Conservation (phyloP, 257 asterid genomes). For the Capsicum pubescens region DNA sequence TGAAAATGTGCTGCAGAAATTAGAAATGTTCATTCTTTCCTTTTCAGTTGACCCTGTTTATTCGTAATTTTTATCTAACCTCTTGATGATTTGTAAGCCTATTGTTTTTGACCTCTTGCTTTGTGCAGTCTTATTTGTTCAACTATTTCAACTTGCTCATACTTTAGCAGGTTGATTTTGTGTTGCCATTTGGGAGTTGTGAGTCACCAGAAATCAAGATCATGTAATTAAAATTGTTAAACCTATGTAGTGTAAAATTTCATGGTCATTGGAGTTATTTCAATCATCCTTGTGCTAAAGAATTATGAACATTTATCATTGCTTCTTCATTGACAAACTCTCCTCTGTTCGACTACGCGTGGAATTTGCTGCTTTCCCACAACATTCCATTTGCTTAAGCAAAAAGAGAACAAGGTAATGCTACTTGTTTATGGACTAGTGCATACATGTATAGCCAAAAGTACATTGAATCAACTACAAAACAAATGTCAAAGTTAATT, state of each 20-base stretch:
- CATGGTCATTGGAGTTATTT: constrained; percentile 22
- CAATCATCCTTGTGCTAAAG: constrained; percentile 10
- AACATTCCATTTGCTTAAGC: not conserved
- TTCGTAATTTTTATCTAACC: constrained; percentile 36
- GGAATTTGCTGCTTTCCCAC: not conserved
- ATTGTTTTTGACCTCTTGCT: constrained; percentile 27
- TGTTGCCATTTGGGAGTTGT: constrained; percentile 29
- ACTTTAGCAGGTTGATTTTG: constrained; percentile 33
- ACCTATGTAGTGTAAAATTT: constrained; percentile 22
- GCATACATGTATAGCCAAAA: not conserved
- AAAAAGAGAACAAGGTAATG: not conserved
- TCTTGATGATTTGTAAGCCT: constrained; percentile 37
- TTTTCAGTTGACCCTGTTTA: constrained; percentile 32
- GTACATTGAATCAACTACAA: constrained; percentile 7
- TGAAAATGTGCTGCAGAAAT: constrained; percentile 32
- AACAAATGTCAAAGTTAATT: not conserved
- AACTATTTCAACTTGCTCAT: constrained; percentile 34
- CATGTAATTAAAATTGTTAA: constrained; percentile 31
- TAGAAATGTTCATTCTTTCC: constrained; percentile 37
- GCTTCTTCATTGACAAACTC: not conserved
- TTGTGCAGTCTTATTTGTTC: constrained; percentile 36
- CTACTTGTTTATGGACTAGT: not conserved
- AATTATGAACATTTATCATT: not conserved
- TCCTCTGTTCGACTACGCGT: not conserved
- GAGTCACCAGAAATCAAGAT: constrained; percentile 2